Conservation (phyloP, 352 stramenopile species). For the Halophytophthora batemanensis region DNA sequence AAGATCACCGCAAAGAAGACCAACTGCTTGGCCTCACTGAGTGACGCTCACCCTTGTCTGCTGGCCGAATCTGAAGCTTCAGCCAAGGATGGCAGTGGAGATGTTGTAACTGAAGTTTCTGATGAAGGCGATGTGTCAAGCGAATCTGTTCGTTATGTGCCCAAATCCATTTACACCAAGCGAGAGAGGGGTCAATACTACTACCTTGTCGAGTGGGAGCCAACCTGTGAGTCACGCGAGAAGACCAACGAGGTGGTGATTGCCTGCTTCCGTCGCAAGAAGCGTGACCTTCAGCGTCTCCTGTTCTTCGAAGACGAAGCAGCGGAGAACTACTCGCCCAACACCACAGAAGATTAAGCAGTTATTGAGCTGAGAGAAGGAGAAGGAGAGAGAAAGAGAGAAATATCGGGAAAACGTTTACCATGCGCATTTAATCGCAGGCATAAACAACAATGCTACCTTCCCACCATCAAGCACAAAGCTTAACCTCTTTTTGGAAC, state of each 20-base stretch:
- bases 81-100: too few species aligned
- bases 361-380: too few species aligned
- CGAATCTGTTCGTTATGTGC: too few species aligned
- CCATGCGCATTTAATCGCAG: too few species aligned
- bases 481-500: slow-evolving; percentile 24
- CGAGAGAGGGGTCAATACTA: slow-evolving; percentile 5
- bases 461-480: slow-evolving; percentile 13
- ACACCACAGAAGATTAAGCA: slow-evolving; percentile 13
- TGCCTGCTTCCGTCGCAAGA: slow-evolving; percentile 14
- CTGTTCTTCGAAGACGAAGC: slow-evolving; percentile 23
- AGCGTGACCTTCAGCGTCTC: slow-evolving; percentile 13
- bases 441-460: slow-evolving; percentile 6
- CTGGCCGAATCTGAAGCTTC: too few species aligned
- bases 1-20: too few species aligned
- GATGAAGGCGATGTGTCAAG: too few species aligned
- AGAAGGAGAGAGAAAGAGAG: neutral
- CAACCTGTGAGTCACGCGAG: slow-evolving; percentile 4
- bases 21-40: too few species aligned
- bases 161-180: neutral
- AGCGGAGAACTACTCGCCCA: slow-evolving; percentile 14
- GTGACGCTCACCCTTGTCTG: too few species aligned
- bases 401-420: too few species aligned
- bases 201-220: slow-evolving; percentile 23
- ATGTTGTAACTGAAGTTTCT: too few species aligned
- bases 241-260: slow-evolving; percentile 11